Base-by-base conservation (phyloP, 805 yeast species). In the Nakazawaea molendinolei region DNA sequence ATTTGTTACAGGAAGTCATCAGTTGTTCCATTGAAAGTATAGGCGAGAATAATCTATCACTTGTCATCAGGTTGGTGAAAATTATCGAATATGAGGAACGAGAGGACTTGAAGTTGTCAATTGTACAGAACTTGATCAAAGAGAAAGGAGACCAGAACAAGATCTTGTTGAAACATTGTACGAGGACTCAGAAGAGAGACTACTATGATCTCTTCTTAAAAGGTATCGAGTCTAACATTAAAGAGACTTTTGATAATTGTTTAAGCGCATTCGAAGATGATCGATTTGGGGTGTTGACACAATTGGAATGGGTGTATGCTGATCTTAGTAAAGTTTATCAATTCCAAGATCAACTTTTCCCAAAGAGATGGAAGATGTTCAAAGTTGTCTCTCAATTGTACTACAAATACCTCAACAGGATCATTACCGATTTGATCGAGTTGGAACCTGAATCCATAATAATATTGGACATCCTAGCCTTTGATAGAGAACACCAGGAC, bases 301-400 rank as follows among this genome's bases (percentile, higher is more conserved):
- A 83, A 45, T 59, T 89, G 38, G 79, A 77, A 39, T 90, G 96
- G 89, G 71, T 87, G 14, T 86, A 81, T 54, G 79, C 81, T 45
- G 97, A 90, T 49, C 60, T 92, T 38, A 58, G 69, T 21, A 71
- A 80, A 39, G 86, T 83, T 4, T 70, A 74, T 39, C 70, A 71
- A 16, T 76, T 76, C 21, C 60, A 86, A 17, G 56, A 65, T 2
- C 63, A 63, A 10, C 67, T 79, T 34, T 77, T 85, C 42, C 96
- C 97, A 0, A 50, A 52, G 14, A 65, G 70, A 38, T 92, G 97
- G 97, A 66, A 76, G 31, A 65, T 90, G 23, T 75, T 79, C 49
- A 62, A 69, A 17, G 69, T 71, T 36, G 72, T 79, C 34, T 76
- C 76, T 47, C 65, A 67, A 15, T 72, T 76, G 46, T 86, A 87